Evolutionary conservation across 177 flowering plant genomes (phyloP).

Genomic region (Telopea speciosissima): DNA sequence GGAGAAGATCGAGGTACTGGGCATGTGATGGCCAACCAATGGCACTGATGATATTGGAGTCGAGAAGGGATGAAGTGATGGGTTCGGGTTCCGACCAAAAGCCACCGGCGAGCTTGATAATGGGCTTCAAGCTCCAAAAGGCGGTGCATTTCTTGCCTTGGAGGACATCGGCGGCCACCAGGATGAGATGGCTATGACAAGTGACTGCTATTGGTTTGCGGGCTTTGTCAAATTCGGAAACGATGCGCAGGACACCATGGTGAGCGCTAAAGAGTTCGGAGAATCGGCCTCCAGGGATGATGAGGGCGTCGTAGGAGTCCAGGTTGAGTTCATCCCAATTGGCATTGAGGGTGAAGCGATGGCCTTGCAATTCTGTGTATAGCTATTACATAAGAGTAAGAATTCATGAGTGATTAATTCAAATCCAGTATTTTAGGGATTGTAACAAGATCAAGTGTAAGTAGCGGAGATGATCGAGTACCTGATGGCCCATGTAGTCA

Average conservation of each 20-base stretch:
- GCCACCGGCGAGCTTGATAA: slow-evolving; percentile 26
- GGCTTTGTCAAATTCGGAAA: slow-evolving; percentile 11
- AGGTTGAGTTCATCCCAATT: slow-evolving; percentile 14
- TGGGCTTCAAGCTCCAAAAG: slow-evolving; percentile 28
- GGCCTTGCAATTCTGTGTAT: slow-evolving; percentile 31
- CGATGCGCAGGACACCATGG: slow-evolving; percentile 17
- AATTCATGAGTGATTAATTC: not conserved
- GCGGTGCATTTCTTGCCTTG: slow-evolving; percentile 27
- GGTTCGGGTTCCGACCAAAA: slow-evolving; percentile 30
- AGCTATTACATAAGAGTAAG: slow-evolving; percentile 11
- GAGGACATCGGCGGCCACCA: slow-evolving; percentile 23
- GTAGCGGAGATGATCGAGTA: not conserved
- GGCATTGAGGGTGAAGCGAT: slow-evolving; percentile 20
- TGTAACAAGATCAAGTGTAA: not conserved
- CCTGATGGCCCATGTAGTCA: slow-evolving; percentile 30
- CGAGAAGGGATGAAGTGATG: slow-evolving; percentile 16
- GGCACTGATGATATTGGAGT: slow-evolving; percentile 25
- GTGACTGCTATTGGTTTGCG: slow-evolving; percentile 25
- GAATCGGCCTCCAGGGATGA: slow-evolving; percentile 32
- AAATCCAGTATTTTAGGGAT: too few relatives aligned
- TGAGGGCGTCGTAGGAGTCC: slow-evolving; percentile 23
- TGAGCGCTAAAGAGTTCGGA: slow-evolving; percentile 24
- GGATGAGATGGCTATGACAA: slow-evolving; percentile 31
- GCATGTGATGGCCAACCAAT: slow-evolving; percentile 35
- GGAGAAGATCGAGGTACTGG: slow-evolving; percentile 17